phyloP scores from a whole-genome alignment of 1,284 basidiomycete genomes.

The Pseudozyma sp. region DNA sequence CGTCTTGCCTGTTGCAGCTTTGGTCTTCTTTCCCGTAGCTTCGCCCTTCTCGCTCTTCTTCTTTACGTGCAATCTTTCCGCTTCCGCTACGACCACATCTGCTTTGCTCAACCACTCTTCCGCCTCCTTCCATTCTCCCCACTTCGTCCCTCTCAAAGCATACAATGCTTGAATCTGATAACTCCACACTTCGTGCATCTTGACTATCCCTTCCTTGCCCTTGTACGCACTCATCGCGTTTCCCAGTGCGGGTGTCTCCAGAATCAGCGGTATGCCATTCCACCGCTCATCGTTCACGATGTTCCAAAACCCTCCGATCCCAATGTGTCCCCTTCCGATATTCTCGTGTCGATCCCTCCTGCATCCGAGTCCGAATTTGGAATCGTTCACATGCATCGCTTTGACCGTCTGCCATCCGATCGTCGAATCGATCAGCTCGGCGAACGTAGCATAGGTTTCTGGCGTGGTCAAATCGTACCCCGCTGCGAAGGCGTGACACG shows the following conservation, averaged over 20 bases:
- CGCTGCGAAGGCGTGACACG: slow-evolving; percentile 86
- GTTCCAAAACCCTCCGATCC: slow-evolving; percentile 76
- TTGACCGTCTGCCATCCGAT: slow-evolving; percentile 80
- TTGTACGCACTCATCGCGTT: slow-evolving; percentile 20
- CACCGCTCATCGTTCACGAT: slow-evolving; percentile 79
- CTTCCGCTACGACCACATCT: slow-evolving; percentile 16
- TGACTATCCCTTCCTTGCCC: slow-evolving; percentile 37
- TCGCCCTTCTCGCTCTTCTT: slow-evolving; percentile 16
- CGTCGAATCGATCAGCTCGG: slow-evolving; percentile 76
- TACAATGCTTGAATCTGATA: slow-evolving; percentile 71
- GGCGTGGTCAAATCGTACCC: slow-evolving; percentile 82
- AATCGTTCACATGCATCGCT: slow-evolving; percentile 84
- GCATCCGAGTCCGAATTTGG: slow-evolving; percentile 76
- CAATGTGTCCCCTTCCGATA: slow-evolving; percentile 81
- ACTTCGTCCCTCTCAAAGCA: slow-evolving; percentile 64
- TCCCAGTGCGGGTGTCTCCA: slow-evolving; percentile 77
- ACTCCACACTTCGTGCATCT: slow-evolving; percentile 77
- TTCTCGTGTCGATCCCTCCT: slow-evolving; percentile 85
- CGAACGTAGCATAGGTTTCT: slow-evolving; percentile 67
- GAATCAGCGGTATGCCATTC: slow-evolving; percentile 79
- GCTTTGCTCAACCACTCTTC: slow-evolving; percentile 29
- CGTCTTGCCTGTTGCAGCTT: background rate
- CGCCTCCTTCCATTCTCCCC: slow-evolving; percentile 35
- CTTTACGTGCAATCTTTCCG: slow-evolving; percentile 6
- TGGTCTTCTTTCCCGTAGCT: slow-evolving; percentile 4